A percentile compares a stretch with the other conserved stretches of the same genome.
These are phyloP conservation scores for Solanum phureja DNA, from an alignment of 257 asterid species.

Conservation along the genomic window DNA sequence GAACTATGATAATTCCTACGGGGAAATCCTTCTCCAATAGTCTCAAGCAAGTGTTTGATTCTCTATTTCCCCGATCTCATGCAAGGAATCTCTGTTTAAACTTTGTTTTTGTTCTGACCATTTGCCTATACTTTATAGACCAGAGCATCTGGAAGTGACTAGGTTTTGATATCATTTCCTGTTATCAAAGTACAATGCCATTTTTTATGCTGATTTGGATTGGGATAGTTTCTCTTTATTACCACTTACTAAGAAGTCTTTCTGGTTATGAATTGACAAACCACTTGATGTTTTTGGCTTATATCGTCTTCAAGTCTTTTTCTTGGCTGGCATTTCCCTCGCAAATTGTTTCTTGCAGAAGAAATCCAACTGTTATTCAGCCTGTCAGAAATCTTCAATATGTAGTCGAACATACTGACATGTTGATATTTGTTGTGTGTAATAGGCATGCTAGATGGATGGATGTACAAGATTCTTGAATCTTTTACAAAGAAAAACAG, in stretches of 20 bases:
- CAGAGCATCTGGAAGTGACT: background rate
- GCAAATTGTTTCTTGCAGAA: background rate
- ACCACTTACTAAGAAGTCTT: background rate
- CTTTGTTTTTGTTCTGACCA: background rate
- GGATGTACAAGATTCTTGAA: constrained; percentile 80
- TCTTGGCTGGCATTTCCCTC: background rate
- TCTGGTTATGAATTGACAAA: background rate
- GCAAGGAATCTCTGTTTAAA: background rate
- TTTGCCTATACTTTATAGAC: background rate
- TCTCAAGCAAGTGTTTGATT: background rate
- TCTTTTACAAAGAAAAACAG: constrained; percentile 52
- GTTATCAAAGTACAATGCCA: background rate
- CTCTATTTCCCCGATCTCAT: background rate
- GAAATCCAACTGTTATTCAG: background rate
- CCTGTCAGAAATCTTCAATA: background rate
- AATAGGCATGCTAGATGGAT: constrained; percentile 91
- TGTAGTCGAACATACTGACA: background rate
- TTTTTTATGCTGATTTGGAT: background rate
- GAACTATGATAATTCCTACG: background rate
- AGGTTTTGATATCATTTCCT: background rate
- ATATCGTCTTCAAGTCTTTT: background rate
- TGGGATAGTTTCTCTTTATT: background rate
- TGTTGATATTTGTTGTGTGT: background rate
- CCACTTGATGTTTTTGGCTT: background rate
- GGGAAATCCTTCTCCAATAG: background rate